phyloP scores from a whole-genome alignment of 768 basidiomycete genomes.

The Pholiota molesta region DNA sequence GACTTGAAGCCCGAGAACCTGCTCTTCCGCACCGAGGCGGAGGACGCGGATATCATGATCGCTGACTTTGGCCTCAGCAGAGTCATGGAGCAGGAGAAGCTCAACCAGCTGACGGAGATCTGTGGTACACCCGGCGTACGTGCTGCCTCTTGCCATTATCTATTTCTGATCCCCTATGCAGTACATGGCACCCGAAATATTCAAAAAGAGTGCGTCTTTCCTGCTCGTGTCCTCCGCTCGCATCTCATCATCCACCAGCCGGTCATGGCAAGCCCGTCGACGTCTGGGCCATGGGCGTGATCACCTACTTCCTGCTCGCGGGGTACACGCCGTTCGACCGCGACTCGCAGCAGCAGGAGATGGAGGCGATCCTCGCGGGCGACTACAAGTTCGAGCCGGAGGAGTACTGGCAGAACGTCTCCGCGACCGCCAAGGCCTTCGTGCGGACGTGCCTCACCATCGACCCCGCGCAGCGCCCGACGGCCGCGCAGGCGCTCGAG shows the following conservation, averaged over 20 bases:
- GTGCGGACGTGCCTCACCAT: conserved; percentile 82
- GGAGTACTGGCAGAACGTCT: conserved; percentile 90
- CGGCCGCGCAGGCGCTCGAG: conserved; percentile 69
- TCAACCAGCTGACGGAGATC: conserved; percentile 88
- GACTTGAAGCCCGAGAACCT: conserved; percentile 99
- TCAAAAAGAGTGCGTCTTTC: conserved; percentile 79
- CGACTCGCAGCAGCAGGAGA: conserved; percentile 85
- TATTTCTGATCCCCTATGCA: conserved; percentile 25
- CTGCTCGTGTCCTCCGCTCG: too few species aligned
- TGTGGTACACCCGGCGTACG: conserved; percentile 89
- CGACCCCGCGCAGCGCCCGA: conserved; percentile 81
- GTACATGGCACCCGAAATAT: conserved; percentile 98
- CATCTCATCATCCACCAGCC: conserved; percentile 42
- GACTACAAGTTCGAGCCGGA: conserved; percentile 84
- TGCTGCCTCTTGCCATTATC: neutral
- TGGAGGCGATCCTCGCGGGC: conserved; percentile 92
- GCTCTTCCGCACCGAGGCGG: conserved; percentile 85
- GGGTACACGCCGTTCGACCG: conserved; percentile 98
- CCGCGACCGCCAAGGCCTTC: conserved; percentile 81
- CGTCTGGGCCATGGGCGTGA: conserved; percentile 97
- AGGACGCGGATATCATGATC: conserved; percentile 94
- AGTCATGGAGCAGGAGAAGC: conserved; percentile 88
- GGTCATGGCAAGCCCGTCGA: conserved; percentile 96
- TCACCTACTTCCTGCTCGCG: conserved; percentile 92
- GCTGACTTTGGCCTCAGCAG: conserved; percentile 97